A percentile compares a stretch with the other conserved stretches of the same genome.
These are phyloP conservation scores for Kodamaea suecica DNA, from an alignment of 1,139 yeast species.

Conservation along the genomic window DNA sequence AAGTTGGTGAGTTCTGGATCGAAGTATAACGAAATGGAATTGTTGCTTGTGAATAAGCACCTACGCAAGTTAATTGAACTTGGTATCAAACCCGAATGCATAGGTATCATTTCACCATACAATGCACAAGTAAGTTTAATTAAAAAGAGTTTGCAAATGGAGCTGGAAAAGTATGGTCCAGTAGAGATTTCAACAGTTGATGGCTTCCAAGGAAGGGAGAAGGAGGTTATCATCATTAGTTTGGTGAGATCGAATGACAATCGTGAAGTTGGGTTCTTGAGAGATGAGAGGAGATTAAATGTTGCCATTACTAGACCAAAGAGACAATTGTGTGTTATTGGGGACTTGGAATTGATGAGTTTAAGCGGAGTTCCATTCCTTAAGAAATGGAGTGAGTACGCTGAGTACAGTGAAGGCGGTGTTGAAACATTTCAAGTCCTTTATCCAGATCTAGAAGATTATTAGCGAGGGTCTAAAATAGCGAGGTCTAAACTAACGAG, in stretches of 20 bases:
- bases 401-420: constrained; percentile 42
- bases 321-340: constrained; percentile 79
- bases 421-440: constrained; percentile 51
- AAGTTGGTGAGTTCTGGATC: constrained; percentile 32
- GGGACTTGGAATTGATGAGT: constrained; percentile 68
- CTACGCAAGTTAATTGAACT: constrained; percentile 43
- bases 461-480: constrained; percentile 12
- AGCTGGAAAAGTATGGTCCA: constrained; percentile 11
- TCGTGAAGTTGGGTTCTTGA: constrained; percentile 70
- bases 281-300: constrained; percentile 69
- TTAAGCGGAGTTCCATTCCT: constrained; percentile 47
- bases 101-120: constrained; percentile 88
- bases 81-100: constrained; percentile 49
- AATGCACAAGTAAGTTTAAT: constrained; percentile 76
- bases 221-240: constrained; percentile 67
- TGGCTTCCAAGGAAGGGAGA: constrained; percentile 61
- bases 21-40: constrained; percentile 74
- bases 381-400: constrained; percentile 67
- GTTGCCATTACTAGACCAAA: constrained; percentile 93
- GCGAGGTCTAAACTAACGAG: background rate
- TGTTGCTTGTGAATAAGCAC: constrained; percentile 56
- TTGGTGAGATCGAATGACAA: constrained; percentile 46
- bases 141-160: constrained; percentile 40
- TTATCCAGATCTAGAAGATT: constrained; percentile 52
- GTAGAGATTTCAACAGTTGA: constrained; percentile 48